Conservation (phyloP, 768 basidiomycete species). For the Naganishia randhawae region DNA sequence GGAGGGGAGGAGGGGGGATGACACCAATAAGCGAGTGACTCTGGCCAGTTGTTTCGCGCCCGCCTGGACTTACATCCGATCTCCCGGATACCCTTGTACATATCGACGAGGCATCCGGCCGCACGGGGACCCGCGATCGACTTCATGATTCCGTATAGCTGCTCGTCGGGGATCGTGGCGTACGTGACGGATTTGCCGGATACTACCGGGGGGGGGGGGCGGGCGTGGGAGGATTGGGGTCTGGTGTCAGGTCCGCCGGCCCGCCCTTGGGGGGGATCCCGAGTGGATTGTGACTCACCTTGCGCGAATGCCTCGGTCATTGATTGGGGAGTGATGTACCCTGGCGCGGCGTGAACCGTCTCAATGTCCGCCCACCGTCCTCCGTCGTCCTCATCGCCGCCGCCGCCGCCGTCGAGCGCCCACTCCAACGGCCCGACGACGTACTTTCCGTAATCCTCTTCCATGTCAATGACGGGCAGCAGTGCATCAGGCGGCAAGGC, state of each 20-base stretch:
- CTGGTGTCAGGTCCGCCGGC: background rate
- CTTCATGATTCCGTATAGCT: background rate
- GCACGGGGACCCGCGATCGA: background rate
- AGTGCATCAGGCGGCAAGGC: background rate
- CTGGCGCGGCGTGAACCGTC: background rate
- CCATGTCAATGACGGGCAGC: conserved; percentile 12
- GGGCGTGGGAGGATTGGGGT: too few species aligned
- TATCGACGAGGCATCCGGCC: background rate
- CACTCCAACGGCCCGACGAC: background rate
- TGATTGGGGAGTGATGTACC: background rate
- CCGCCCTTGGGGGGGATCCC: background rate
- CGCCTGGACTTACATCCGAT: background rate
- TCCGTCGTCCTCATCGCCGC: too few species aligned
- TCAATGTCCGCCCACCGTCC: background rate
- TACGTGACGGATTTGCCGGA: background rate
- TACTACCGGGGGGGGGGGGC: background rate
- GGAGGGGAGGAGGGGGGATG: too few species aligned
- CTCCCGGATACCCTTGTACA: background rate
- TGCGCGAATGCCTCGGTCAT: background rate
- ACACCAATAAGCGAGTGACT: too few species aligned
- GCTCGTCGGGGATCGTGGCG: background rate
- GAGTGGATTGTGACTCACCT: background rate
- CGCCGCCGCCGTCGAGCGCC: background rate
- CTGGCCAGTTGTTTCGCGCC: too few species aligned
- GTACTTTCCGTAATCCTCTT: conserved; percentile 5